Base-by-base conservation (phyloP, 176 grass and related monocot species). In the Lolium perenne region DNA sequence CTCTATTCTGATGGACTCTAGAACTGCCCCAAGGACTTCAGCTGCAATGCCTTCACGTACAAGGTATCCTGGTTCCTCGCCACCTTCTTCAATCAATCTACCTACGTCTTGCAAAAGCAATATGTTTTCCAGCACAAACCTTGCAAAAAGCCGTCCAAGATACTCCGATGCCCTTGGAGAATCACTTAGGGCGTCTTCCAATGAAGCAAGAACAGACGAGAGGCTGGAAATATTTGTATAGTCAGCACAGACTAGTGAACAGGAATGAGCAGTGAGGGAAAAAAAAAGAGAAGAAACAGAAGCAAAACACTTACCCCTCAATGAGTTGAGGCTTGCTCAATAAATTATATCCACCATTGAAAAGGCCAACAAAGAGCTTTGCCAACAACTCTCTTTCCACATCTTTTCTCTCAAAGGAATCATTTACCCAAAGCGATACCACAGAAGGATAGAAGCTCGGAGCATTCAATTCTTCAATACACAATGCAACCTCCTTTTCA, bases 391-490 rank as follows among this genome's bases (percentile, higher is more conserved):
- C 92, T 85, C 97, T 99, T 78, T 99, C 94, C 88, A 84, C 66
- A 40, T 92, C 92, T 77, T 97, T 97, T 63, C 88, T 91, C 81
- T 99, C 97, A 88, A 99, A 99, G 64, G 97, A 99, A 73, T 99
- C 90, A 48, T 85, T 96, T 84, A 99, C 70, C 97, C 97, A 99
- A 38, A 95, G 80, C 56, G 97, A 97, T 83, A 99, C 91, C 16
- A 97, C 80, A 26, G 78, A 77, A 63, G 89, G 94, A 88, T 97
- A 94, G 71, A 92, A 99, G 86, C 55, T 73, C 46, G 94, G 97
- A 83, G 90, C 89, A 80, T 97, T 97, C 90, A 99, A 79, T 79
- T 99, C 97, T 80, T 97, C 93, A 77, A 99, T 93, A 84, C 97
- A 99, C 56, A 94, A 86, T 40, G 71, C 87, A 84, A 99, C 87